Percentiles rank a stretch among this genome's conserved stretches.
These are phyloP conservation scores for Cryphonectria carpinicola DNA, from an alignment of 2,329 filamentous ascomycete species.

Conservation along the genomic window DNA sequence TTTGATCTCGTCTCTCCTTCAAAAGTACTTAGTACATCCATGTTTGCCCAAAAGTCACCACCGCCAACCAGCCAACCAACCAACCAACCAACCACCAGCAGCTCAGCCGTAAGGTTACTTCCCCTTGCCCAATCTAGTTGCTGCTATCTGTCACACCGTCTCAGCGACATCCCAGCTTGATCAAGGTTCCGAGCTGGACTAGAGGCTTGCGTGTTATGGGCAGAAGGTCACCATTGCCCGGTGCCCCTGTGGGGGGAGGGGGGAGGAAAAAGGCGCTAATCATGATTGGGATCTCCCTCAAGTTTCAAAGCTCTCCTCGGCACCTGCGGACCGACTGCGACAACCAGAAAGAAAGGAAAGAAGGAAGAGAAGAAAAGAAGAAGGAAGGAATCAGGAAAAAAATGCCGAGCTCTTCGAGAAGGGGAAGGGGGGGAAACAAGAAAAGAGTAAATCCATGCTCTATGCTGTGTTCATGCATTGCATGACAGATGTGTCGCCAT, in stretches of 20 bases:
- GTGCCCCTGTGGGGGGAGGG: neutral
- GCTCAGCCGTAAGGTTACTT: neutral
- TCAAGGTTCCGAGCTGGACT: constrained; percentile 7
- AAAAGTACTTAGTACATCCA: neutral
- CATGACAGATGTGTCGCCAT: neutral
- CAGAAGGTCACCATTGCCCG: neutral
- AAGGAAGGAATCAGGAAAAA: neutral
- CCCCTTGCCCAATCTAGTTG: neutral
- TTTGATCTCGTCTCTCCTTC: neutral
- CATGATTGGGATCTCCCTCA: constrained; percentile 8
- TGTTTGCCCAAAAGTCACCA: neutral
- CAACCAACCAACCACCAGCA: neutral
- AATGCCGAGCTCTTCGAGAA: neutral
- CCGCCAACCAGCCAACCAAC: neutral
- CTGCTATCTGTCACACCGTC: constrained; percentile 9
- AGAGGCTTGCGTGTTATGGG: constrained; percentile 5
- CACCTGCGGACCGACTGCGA: neutral
- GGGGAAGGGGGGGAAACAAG: too few relatives aligned
- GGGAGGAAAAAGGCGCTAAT: constrained; percentile 7
- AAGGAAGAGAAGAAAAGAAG: neutral
- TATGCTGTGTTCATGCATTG: constrained; percentile 2
- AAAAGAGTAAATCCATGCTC: neutral
- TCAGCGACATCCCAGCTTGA: constrained; percentile 6
- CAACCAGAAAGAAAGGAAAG: neutral
- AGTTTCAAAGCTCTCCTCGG: constrained; percentile 8